Base-by-base conservation (phyloP, 164 flowering plant genomes). In the Berberis vulgaris region DNA sequence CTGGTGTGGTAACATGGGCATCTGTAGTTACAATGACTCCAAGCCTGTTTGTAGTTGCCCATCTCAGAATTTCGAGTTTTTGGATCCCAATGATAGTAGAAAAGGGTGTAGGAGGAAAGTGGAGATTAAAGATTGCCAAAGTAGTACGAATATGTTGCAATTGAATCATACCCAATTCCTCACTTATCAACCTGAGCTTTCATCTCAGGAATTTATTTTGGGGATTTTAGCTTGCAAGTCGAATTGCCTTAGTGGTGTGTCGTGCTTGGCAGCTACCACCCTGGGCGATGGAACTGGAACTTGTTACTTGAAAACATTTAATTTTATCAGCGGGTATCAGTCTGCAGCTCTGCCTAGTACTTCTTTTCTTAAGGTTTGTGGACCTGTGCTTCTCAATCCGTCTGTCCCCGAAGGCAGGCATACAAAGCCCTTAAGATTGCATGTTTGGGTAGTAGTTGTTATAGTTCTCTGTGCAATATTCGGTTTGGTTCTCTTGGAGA, bases 71-170 rank as follows among this genome's bases (percentile, higher is more conserved):
- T 92, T 89, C 43, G 86, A 78, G 46, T 71, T 67, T 1, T 65
- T 79, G 62, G 88, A 92, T 83, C 76, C 80, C 41, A 73, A 67
- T 38, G 86, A 87, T 64, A 62, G 76, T 6, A 77, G 80, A 42
- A 71, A 79, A 68, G 98, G 98, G 42, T 92, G 98, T 67, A 81
- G 57, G 78, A 82, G 96, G 79, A 89, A 78, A 69, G 67, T 77
- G 71, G 86, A 75, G 73, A 68, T 86, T 63, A 65, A 49, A 40
- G 67, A 77, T 70, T 91, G 98, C 65, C 71, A 82, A 0, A 79
- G 80, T 54, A 78, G 43, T 68, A 64, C 65, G 1, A 71, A 84
- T 1, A 84, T 85, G 88, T 64, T 89, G 67, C 69, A 71, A 42
- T 46, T 92, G 66, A 72, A 71, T 7, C 72, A 86, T 70, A 65